Evolutionary conservation across 2,329 filamentous ascomycete species (phyloP).

Genomic region (Cladosporium halotolerans): DNA sequence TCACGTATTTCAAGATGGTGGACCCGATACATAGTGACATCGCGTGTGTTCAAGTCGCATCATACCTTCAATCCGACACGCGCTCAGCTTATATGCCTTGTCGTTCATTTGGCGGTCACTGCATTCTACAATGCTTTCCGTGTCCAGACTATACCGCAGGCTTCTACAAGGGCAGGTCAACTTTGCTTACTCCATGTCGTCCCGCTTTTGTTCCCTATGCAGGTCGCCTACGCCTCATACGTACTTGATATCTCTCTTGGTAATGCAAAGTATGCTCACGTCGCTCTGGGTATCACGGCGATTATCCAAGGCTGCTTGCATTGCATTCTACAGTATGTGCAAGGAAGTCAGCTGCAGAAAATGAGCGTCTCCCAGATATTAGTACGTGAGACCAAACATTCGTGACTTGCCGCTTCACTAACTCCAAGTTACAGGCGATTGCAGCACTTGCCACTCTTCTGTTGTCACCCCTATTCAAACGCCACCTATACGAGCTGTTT

Average conservation of each 20-base stretch:
- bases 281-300: background rate
- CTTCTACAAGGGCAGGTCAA: background rate
- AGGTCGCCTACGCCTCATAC: background rate
- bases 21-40: background rate
- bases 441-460: background rate
- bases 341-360: background rate
- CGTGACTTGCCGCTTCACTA: background rate
- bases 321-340: background rate
- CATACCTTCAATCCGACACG: background rate
- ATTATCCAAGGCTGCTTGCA: background rate
- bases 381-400: background rate
- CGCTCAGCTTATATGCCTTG: background rate
- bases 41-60: background rate
- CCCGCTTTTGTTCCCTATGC: background rate
- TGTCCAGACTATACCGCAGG: background rate
- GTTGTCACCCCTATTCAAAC: background rate
- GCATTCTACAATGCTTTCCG: background rate
- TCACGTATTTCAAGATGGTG: background rate
- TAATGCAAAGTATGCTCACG: background rate
- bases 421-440: background rate
- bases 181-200: background rate
- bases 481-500: background rate
- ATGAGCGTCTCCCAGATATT: background rate
- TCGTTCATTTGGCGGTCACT: background rate
- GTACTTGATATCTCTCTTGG: background rate